Evolutionary conservation across 2,329 filamentous ascomycete species (phyloP), one percentile per base, ranked within the genome.

Genomic region (Fusarium robinianum): DNA sequence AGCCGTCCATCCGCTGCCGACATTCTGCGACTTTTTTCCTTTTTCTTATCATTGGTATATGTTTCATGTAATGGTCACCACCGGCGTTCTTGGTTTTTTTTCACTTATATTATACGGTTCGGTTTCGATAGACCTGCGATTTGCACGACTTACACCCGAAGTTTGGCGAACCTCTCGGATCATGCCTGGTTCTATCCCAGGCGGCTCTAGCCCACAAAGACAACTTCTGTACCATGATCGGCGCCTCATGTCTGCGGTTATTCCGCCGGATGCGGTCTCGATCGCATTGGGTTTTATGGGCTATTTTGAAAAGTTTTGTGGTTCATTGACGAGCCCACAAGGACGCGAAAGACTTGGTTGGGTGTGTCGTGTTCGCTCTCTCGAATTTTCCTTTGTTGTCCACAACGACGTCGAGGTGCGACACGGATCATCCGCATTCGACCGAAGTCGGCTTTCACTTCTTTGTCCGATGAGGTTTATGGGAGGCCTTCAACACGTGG

Each of bases 21-120:
- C 21, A n/a, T n/a, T n/a, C n/a, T n/a, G 49, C 46, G 50, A 32
- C 45, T 31, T 40, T 51, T 30, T 47, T 40, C 36, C 46, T 55
- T 35, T 30, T 57, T n/a, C n/a, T 26, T 55, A 32, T 55, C 31
- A 44, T 39, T 57, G 51, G 43, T 63, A 66, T 41, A 67, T 41
- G 60, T 57, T 67, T 57, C n/a, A n/a, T 53, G 63, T 67, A 67
- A 68, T 68, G 61, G 56, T 62, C 54, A 60, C 51, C 50, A 51
- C 46, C 25, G 67, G 65, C 64, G 64, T 64, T 60, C 41, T 41
- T 40, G 41, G 29, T 55, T 54, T 53, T 23, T 44, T 32, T 57
- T 49, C 36, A 53, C 51, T 41, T 43, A 58, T 51, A 52, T 55
- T 61, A 59, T 36, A 58, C 36, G 56, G 60, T 40, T 47, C 44